Percentiles rank a stretch among this genome's conserved stretches.
Evolutionary conservation across 768 basidiomycete species (phyloP).

Genomic region (Termitomyces sp.): DNA sequence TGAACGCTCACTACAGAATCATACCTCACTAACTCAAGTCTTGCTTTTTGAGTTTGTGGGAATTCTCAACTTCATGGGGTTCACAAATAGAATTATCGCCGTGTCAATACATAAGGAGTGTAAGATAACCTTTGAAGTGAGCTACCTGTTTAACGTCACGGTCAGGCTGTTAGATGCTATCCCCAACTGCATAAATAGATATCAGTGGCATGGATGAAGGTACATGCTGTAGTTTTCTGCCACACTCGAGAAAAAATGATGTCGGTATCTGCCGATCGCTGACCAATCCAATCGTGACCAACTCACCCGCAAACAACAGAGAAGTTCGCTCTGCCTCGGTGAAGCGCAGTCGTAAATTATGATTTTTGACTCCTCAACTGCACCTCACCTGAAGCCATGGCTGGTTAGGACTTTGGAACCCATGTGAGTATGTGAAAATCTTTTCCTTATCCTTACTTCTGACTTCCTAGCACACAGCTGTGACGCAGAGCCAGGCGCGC

Average conservation of each 20-base stretch:
- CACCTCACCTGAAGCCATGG: constrained; percentile 77
- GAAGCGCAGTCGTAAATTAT: constrained; percentile 28
- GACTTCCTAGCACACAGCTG: constrained; percentile 51
- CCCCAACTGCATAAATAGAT: too few relatives aligned
- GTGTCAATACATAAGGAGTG: too few relatives aligned
- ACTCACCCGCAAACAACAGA: not conserved
- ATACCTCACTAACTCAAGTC: too few relatives aligned
- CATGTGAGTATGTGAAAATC: constrained; percentile 50
- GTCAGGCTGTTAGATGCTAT: too few relatives aligned
- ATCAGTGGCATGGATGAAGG: too few relatives aligned
- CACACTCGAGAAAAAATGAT: not conserved
- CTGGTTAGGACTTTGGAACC: constrained; percentile 85
- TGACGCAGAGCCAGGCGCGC: constrained; percentile 91
- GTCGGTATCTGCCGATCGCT: constrained; percentile 15
- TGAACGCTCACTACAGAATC: too few relatives aligned
- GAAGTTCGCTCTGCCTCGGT: constrained; percentile 6
- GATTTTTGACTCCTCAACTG: constrained; percentile 64
- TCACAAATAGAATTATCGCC: too few relatives aligned
- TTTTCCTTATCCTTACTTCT: constrained; percentile 13
- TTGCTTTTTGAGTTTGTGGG: too few relatives aligned
- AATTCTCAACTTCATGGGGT: too few relatives aligned
- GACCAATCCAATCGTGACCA: constrained; percentile 5
- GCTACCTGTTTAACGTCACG: too few relatives aligned
- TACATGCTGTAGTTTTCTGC: too few relatives aligned
- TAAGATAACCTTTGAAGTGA: too few relatives aligned